Evolutionary conservation across 306 rosid species (phyloP).

Genomic region (Quercus mongolica): DNA sequence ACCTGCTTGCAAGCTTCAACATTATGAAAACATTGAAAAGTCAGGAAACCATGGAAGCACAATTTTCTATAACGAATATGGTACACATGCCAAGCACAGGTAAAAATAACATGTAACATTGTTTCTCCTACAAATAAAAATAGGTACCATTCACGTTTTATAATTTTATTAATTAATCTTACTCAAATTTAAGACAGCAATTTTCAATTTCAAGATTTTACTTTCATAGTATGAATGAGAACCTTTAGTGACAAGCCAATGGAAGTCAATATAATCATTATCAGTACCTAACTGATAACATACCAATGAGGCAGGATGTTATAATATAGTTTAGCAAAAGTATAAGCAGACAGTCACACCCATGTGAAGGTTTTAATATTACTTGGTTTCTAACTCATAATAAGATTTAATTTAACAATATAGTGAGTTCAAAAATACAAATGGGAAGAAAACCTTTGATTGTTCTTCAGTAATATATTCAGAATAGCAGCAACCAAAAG

Average conservation of each 20-base stretch:
- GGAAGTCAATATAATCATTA: background rate
- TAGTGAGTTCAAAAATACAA: too few relatives aligned
- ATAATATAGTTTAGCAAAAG: background rate
- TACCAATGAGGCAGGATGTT: background rate
- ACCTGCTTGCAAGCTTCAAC: constrained; percentile 58
- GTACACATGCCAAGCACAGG: background rate
- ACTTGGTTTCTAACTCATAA: background rate
- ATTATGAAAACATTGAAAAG: constrained; percentile 10
- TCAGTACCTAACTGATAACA: background rate
- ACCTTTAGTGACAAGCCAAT: background rate
- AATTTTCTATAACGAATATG: background rate
- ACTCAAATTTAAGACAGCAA: background rate
- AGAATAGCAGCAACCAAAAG: constrained; percentile 72
- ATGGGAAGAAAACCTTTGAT: constrained; percentile 45
- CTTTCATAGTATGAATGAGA: background rate
- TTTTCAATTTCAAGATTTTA: background rate
- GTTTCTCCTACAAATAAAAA: background rate
- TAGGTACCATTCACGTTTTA: background rate
- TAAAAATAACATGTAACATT: background rate
- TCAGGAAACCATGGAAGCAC: constrained; percentile 26
- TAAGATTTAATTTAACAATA: background rate
- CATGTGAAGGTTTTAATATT: background rate
- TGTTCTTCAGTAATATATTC: constrained; percentile 52
- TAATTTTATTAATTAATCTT: background rate
- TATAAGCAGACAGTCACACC: background rate